These are phyloP conservation scores for Aspergillus persii DNA, from an alignment of 2,329 filamentous ascomycete genomes.

Conservation along the genomic window DNA sequence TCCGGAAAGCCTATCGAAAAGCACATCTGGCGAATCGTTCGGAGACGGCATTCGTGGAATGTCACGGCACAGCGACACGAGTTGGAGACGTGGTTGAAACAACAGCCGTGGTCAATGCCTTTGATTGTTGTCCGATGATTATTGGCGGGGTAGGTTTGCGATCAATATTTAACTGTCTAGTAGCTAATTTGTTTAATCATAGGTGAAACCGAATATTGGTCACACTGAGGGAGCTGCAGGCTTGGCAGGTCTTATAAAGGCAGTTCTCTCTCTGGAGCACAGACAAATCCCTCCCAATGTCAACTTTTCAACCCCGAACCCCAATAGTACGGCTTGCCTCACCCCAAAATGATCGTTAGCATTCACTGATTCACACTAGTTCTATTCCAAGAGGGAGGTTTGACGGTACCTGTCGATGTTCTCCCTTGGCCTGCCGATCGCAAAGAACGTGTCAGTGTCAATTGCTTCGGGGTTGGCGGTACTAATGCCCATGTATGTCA, in stretches of 20 bases:
- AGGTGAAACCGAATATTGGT: conserved; percentile 24
- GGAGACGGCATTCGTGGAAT: conserved; percentile 12
- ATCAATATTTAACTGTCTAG: neutral
- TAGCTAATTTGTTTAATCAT: neutral
- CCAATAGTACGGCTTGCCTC: conserved; percentile 6
- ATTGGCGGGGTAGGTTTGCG: conserved; percentile 4
- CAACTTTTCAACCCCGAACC: conserved; percentile 23
- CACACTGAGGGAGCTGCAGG: conserved; percentile 22
- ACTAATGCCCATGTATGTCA: conserved; percentile 11
- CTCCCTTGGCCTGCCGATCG: conserved; percentile 19
- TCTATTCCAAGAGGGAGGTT: conserved; percentile 8
- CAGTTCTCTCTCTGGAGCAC: conserved; percentile 19
- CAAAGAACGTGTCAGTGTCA: conserved; percentile 23
- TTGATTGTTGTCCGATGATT: neutral
- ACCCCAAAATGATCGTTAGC: neutral
- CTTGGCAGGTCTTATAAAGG: conserved; percentile 19
- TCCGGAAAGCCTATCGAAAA: conserved; percentile 11
- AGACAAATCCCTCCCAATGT: conserved; percentile 17
- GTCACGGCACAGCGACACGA: conserved; percentile 14
- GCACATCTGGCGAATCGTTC: conserved; percentile 2
- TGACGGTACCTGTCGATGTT: conserved; percentile 7
- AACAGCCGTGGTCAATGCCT: conserved; percentile 2
- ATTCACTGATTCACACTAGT: neutral
- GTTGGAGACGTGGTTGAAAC: conserved; percentile 11
- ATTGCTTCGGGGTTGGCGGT: conserved; percentile 27